Conservation (phyloP, 2,329 filamentous ascomycete species). For the Aspergillus sp. region DNA sequence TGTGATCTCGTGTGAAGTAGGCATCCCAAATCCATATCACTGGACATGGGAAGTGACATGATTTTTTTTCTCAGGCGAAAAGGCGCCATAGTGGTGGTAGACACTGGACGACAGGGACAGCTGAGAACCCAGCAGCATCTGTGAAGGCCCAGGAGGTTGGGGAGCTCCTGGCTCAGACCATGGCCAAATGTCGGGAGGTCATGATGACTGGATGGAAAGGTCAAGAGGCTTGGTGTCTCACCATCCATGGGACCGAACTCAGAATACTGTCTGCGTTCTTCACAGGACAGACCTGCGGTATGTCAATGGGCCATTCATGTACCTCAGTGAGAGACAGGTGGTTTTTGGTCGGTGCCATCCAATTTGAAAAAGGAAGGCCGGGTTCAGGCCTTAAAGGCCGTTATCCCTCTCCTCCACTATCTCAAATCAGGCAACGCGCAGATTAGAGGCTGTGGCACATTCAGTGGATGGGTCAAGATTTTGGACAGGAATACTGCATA, state of each 20-base stretch:
- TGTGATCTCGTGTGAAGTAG: neutral
- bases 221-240: neutral
- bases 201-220: neutral
- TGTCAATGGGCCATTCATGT: neutral
- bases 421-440: neutral
- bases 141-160: neutral
- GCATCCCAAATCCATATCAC: neutral
- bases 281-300: neutral
- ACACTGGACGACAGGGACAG: neutral
- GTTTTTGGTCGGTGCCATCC: neutral
- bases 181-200: neutral
- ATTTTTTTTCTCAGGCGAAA: neutral
- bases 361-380: neutral
- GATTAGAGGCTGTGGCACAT: no score
- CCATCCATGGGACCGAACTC: neutral
- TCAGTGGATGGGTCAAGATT: no score
- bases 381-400: neutral
- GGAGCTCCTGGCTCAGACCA: neutral
- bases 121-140: neutral
- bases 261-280: neutral
- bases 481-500: no score
- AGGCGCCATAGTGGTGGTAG: neutral
- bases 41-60: neutral
- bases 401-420: neutral
- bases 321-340: neutral